A percentile compares a stretch with the other conserved stretches of the same genome.
Conservation (phyloP, 768 basidiomycete genomes). For the Chiua virens region DNA sequence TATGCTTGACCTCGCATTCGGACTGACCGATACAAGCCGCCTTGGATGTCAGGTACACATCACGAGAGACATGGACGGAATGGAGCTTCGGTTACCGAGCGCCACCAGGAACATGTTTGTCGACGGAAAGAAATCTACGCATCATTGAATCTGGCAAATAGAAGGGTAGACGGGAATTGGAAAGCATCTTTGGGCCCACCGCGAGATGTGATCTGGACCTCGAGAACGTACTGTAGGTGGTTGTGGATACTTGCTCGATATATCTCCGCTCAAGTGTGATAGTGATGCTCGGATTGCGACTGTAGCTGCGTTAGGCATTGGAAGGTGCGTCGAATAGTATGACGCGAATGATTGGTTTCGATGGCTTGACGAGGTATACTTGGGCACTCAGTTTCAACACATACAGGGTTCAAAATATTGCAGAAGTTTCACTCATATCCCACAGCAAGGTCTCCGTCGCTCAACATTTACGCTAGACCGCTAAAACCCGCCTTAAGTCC, state of each 20-base stretch:
- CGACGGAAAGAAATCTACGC: slow-evolving; percentile 66
- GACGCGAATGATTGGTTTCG: neutral
- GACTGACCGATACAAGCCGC: slow-evolving; percentile 88
- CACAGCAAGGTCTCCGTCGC: too few relatives aligned
- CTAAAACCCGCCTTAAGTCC: too few relatives aligned
- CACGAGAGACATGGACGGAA: slow-evolving; percentile 80
- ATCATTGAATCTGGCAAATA: slow-evolving; percentile 33
- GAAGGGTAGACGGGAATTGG: neutral
- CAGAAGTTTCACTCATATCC: too few relatives aligned
- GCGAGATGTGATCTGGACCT: neutral
- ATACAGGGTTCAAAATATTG: too few relatives aligned
- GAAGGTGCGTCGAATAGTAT: neutral
- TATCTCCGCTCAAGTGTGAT: slow-evolving; percentile 10
- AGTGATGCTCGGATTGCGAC: neutral
- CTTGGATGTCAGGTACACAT: slow-evolving; percentile 79
- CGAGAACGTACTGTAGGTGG: slow-evolving; percentile 10
- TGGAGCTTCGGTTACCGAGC: slow-evolving; percentile 79
- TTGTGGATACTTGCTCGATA: slow-evolving; percentile 16
- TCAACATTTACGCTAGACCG: too few relatives aligned
- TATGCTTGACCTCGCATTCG: slow-evolving; percentile 98
- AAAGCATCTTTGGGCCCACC: neutral
- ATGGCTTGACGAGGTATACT: neutral
- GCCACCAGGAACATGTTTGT: slow-evolving; percentile 98
- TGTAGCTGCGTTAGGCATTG: neutral
- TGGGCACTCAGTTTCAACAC: neutral